Conservation (phyloP, 306 rosid genomes). For the Casuarina equisetifolia region DNA sequence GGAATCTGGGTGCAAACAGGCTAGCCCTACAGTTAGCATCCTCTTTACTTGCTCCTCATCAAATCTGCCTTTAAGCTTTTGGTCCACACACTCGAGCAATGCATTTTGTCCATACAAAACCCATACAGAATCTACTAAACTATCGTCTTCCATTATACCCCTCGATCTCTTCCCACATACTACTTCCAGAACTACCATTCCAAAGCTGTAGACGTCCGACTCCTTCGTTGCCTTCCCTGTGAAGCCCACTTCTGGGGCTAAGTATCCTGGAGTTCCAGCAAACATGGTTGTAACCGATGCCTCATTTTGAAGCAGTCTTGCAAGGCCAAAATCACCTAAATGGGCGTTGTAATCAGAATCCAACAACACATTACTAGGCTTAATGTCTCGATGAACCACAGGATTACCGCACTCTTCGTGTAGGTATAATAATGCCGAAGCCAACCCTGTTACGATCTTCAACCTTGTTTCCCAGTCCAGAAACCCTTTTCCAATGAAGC, state of each 20-base stretch:
- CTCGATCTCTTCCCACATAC: slow-evolving; percentile 55
- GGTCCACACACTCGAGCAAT: slow-evolving; percentile 48
- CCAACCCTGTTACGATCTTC: slow-evolving; percentile 49
- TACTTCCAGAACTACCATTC: slow-evolving; percentile 60
- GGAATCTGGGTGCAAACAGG: slow-evolving; percentile 52
- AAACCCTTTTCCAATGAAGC: slow-evolving; percentile 37
- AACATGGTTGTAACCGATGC: slow-evolving; percentile 34
- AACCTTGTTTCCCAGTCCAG: slow-evolving; percentile 54
- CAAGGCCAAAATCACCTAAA: slow-evolving; percentile 62
- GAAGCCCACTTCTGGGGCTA: slow-evolving; percentile 56
- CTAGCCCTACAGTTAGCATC: slow-evolving; percentile 51
- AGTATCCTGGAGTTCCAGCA: slow-evolving; percentile 52
- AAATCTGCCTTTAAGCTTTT: slow-evolving; percentile 20
- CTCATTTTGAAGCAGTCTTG: slow-evolving; percentile 44
- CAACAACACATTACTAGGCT: slow-evolving; percentile 53
- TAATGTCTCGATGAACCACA: slow-evolving; percentile 58
- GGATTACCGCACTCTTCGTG: slow-evolving; percentile 61
- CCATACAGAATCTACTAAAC: slow-evolving; percentile 55
- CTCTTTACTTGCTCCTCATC: slow-evolving; percentile 49
- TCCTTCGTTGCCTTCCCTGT: slow-evolving; percentile 51
- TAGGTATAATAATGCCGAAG: slow-evolving; percentile 56
- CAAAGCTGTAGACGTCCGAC: slow-evolving; percentile 59
- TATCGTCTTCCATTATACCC: slow-evolving; percentile 33
- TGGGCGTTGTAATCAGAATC: slow-evolving; percentile 41
- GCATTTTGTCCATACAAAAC: slow-evolving; percentile 31